Conservation (phyloP, 108 stramenopile species). For the Discostella pseudostelligera region DNA sequence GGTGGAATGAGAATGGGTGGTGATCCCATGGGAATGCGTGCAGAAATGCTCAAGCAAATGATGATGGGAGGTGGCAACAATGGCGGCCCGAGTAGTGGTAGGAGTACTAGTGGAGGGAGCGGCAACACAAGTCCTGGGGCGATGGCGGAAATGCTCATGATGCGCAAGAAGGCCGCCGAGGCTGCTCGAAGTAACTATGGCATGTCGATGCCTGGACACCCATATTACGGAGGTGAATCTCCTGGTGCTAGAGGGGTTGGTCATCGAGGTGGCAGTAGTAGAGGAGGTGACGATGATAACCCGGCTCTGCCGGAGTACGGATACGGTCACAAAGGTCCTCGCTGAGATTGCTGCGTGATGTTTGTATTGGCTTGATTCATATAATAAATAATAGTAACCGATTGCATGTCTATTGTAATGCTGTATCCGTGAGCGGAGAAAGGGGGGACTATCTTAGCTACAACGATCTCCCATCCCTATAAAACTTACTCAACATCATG, state of each 20-base stretch:
- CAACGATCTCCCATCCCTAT: not conserved
- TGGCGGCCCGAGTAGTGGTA: not conserved
- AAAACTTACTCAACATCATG: too few species aligned
- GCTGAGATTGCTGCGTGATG: not conserved
- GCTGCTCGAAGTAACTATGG: not conserved
- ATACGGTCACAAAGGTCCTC: not conserved
- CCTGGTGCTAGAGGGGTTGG: not conserved
- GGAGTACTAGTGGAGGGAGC: not conserved
- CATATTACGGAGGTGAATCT: not conserved
- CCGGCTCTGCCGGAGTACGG: slow-evolving; percentile 9
- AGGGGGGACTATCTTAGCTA: too few species aligned
- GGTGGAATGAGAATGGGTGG: not conserved
- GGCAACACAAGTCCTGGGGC: not conserved
- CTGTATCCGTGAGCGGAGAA: not conserved
- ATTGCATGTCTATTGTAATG: not conserved
- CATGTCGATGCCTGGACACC: not conserved
- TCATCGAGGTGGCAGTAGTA: not conserved
- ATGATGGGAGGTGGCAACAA: not conserved
- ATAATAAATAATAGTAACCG: not conserved
- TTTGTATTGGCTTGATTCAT: not conserved
- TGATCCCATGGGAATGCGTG: slow-evolving; percentile 6
- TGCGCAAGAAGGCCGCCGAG: not conserved
- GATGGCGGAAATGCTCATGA: slow-evolving; percentile 2
- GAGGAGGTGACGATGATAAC: not conserved
- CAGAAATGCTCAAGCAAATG: slow-evolving; percentile 11